A percentile compares a stretch with the other conserved stretches of the same genome.
Conservation (phyloP, 2,329 filamentous ascomycete genomes). For the Colletotrichum gloeosporioides region DNA sequence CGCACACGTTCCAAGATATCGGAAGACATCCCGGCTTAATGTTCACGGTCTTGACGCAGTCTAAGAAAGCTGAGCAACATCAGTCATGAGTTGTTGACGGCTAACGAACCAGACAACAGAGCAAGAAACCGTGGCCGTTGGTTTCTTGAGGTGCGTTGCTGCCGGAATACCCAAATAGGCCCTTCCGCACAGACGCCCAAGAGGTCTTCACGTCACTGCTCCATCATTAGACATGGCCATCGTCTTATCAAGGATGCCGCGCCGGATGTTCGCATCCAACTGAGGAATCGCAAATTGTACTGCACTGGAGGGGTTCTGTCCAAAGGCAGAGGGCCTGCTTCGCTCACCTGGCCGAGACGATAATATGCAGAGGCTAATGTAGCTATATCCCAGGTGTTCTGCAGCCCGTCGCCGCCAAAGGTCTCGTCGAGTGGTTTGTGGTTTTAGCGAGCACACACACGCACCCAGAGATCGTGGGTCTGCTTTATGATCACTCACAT, state of each 20-base stretch:
- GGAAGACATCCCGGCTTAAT: neutral
- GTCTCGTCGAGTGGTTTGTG: neutral
- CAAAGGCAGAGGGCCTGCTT: neutral
- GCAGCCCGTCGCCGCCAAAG: neutral
- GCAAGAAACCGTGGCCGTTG: neutral
- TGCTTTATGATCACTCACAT: constrained; percentile 7
- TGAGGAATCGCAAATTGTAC: neutral
- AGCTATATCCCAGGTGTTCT: neutral
- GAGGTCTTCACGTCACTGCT: neutral
- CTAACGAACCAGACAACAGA: neutral
- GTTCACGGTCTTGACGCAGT: neutral
- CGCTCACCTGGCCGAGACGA: neutral
- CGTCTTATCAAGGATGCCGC: neutral
- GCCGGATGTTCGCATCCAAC: neutral
- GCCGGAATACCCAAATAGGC: neutral
- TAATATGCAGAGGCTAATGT: neutral
- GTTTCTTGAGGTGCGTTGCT: neutral
- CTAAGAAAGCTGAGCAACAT: neutral
- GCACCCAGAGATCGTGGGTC: neutral
- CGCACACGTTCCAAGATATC: neutral
- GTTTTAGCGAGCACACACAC: neutral
- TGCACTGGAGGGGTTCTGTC: neutral
- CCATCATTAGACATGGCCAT: neutral
- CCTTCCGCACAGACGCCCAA: neutral
- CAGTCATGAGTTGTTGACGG: neutral